phyloP scores from a whole-genome alignment of 2,329 filamentous ascomycete genomes.

The Talaromyces sp. region DNA sequence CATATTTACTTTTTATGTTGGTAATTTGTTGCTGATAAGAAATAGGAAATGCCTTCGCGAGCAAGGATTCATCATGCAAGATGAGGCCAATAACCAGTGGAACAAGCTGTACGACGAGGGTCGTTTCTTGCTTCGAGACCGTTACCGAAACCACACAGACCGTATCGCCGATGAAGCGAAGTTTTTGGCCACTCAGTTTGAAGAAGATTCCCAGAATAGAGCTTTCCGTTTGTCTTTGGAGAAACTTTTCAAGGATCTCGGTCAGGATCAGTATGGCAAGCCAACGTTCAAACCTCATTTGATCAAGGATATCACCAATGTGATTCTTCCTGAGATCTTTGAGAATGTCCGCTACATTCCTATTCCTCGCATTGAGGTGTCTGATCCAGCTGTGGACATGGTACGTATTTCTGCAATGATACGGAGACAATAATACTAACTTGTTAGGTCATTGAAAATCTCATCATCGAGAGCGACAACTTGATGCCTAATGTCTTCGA shows the following conservation, averaged over 20 bases:
- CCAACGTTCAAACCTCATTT: conserved; percentile 88
- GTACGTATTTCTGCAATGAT: conserved; percentile 29
- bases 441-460: conserved; percentile 75
- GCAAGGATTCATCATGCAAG: conserved; percentile 86
- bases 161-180: conserved; percentile 84
- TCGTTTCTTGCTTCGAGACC: conserved; percentile 79
- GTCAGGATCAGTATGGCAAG: conserved; percentile 80
- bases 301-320: conserved; percentile 79
- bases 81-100: conserved; percentile 76
- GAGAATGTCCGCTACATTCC: conserved; percentile 87
- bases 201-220: conserved; percentile 81
- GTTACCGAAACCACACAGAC: conserved; percentile 82
- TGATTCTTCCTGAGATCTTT: conserved; percentile 79
- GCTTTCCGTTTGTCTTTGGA: conserved; percentile 71
- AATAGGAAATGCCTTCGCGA: conserved; percentile 72
- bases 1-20: background rate
- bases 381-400: conserved; percentile 77
- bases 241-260: conserved; percentile 87
- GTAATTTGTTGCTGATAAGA: conserved; percentile 8
- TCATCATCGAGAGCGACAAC: conserved; percentile 94
- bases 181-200: conserved; percentile 85
- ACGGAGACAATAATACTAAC: background rate
- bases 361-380: conserved; percentile 89
- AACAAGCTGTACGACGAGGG: conserved; percentile 80
- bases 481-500: conserved; percentile 91